These are phyloP conservation scores for Pichia sp. DNA, from an alignment of 1,139 yeast species.

Conservation along the genomic window DNA sequence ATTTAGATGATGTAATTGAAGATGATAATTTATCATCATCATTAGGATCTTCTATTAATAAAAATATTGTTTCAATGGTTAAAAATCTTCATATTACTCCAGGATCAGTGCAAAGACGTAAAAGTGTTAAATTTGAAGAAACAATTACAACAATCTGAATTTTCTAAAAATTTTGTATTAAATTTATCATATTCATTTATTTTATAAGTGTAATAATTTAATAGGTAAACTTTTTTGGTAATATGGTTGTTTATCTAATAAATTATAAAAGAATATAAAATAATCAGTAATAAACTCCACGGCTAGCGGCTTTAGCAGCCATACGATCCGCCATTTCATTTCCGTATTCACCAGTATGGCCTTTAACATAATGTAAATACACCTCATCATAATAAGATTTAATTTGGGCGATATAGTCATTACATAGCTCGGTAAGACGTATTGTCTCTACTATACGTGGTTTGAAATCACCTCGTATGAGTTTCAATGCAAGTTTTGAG, in stretches of 20 bases:
- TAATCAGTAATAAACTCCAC: neutral
- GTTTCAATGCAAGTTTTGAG: neutral
- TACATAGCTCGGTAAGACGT: neutral
- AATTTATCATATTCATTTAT: too few species aligned
- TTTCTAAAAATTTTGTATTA: too few species aligned
- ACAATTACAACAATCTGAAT: slow-evolving; percentile 4
- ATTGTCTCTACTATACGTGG: neutral
- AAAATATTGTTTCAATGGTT: slow-evolving; percentile 9
- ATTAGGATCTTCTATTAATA: slow-evolving; percentile 1
- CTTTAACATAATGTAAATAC: neutral
- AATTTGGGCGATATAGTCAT: neutral
- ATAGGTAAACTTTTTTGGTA: too few species aligned
- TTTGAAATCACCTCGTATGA: neutral
- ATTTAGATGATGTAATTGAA: slow-evolving; percentile 9
- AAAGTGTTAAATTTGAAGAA: slow-evolving; percentile 27
- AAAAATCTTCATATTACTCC: slow-evolving; percentile 19
- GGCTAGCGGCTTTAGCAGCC: neutral
- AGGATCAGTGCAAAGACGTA: slow-evolving; percentile 18
- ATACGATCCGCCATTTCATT: neutral
- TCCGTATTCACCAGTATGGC: neutral
- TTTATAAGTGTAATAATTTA: too few species aligned
- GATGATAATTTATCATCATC: slow-evolving; percentile 5
- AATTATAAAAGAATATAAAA: too few species aligned
- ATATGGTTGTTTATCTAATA: too few species aligned
- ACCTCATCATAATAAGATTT: too few species aligned